These are phyloP conservation scores for Coprinopsis strossmayeri DNA, from an alignment of 768 basidiomycete genomes.

Conservation along the genomic window DNA sequence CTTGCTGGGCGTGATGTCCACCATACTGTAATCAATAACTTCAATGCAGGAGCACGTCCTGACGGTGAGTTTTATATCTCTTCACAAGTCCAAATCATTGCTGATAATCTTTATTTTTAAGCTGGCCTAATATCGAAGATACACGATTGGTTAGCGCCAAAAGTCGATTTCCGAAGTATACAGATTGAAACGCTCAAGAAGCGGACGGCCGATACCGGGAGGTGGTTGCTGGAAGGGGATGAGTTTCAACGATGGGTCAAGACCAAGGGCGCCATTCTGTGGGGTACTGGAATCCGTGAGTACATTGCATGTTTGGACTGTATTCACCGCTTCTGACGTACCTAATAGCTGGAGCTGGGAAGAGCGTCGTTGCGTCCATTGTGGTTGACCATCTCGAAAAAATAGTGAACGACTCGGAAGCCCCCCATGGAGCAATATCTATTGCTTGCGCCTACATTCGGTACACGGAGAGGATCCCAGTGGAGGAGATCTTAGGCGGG, in stretches of 20 bases:
- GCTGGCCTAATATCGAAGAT: too few species aligned
- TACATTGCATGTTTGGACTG: not conserved
- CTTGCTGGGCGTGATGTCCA: too few species aligned
- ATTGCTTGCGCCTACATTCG: not conserved
- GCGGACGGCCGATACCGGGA: not conserved
- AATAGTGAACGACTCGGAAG: too few species aligned
- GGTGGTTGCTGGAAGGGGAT: not conserved
- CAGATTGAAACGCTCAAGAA: not conserved
- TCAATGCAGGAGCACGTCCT: too few species aligned
- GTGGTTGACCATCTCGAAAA: not conserved
- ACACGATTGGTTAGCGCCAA: too few species aligned
- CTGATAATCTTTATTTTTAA: too few species aligned
- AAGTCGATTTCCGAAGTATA: too few species aligned
- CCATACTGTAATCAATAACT: too few species aligned
- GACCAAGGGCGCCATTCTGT: not conserved
- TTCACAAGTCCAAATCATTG: too few species aligned
- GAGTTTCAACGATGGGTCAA: not conserved
- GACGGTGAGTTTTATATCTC: too few species aligned
- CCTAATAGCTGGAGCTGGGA: conserved; percentile 3
- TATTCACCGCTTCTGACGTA: not conserved
- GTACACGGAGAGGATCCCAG: not conserved
- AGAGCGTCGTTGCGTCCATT: not conserved
- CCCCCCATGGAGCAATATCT: not conserved
- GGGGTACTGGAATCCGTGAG: not conserved
- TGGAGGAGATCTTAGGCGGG: not conserved